These are phyloP conservation scores for Zygotorulaspora chibaensis DNA, from an alignment of 805 yeast genomes.

Conservation along the genomic window DNA sequence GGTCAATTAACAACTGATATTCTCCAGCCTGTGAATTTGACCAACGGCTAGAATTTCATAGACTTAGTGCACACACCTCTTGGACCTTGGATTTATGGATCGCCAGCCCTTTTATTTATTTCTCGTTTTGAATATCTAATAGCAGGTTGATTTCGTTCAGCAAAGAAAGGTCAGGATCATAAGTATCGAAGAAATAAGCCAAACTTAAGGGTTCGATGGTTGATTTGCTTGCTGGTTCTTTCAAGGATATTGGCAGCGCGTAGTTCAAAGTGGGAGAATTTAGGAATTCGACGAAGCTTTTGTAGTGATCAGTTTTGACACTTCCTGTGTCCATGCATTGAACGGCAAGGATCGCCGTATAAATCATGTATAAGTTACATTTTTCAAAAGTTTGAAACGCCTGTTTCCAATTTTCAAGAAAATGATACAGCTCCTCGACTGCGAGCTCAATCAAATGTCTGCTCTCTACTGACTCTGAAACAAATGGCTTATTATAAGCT, in stretches of 20 bases:
- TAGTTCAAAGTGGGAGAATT: slow-evolving; percentile 15
- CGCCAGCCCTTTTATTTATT: background rate
- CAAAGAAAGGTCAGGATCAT: slow-evolving; percentile 16
- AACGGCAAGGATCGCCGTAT: slow-evolving; percentile 16
- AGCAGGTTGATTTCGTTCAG: slow-evolving; percentile 16
- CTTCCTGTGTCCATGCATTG: slow-evolving; percentile 14
- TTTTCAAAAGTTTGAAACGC: slow-evolving; percentile 13
- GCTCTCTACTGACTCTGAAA: slow-evolving; percentile 19
- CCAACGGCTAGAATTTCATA: too few relatives aligned
- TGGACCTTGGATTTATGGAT: too few relatives aligned
- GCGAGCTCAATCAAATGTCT: slow-evolving; percentile 11
- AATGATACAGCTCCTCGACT: slow-evolving; percentile 13
- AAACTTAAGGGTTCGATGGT: slow-evolving; percentile 9
- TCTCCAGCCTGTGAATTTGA: too few relatives aligned
- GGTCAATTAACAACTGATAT: too few relatives aligned
- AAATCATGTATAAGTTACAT: slow-evolving; percentile 17
- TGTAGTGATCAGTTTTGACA: slow-evolving; percentile 5
- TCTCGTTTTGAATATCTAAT: slow-evolving; percentile 6
- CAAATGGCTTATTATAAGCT: slow-evolving; percentile 51
- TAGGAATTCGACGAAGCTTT: slow-evolving; percentile 11
- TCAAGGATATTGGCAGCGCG: slow-evolving; percentile 7
- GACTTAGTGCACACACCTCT: too few relatives aligned
- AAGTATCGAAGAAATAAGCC: slow-evolving; percentile 14
- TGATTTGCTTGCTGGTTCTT: background rate
- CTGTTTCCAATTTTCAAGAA: slow-evolving; percentile 11